Evolutionary conservation across 768 basidiomycete species (phyloP).

Genomic region (Tricholomella constricta): DNA sequence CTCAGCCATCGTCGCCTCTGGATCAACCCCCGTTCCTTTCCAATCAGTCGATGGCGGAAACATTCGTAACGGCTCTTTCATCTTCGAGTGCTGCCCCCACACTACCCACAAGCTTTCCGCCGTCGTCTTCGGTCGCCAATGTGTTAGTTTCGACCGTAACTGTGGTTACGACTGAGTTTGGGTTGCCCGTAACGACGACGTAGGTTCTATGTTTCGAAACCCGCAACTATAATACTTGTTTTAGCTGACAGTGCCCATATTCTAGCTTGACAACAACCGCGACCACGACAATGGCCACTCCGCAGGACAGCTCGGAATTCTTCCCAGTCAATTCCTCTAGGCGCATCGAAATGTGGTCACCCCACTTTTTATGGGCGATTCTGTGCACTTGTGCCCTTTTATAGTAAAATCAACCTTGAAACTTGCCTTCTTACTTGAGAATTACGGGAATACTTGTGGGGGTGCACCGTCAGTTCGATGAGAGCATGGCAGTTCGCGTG

Average conservation of each 20-base stretch:
- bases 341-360: not conserved
- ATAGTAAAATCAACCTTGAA: too few relatives aligned
- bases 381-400: too few relatives aligned
- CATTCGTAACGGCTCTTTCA: not conserved
- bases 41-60: not conserved
- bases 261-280: conserved; percentile 1
- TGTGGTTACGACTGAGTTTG: not conserved
- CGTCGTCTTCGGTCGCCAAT: conserved; percentile 3
- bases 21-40: conserved; percentile 33
- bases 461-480: too few relatives aligned
- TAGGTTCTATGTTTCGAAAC: not conserved
- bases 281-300: not conserved
- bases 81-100: too few relatives aligned
- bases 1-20: conserved; percentile 37
- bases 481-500: too few relatives aligned
- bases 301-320: not conserved
- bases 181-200: conserved; percentile 1
- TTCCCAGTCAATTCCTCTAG: conserved; percentile 1
- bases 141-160: conserved; percentile 24
- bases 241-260: not conserved
- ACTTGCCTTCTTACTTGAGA: too few relatives aligned
- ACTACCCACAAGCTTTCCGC: too few relatives aligned
- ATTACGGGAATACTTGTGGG: too few relatives aligned
- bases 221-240: not conserved
- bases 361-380: not conserved